A percentile compares a stretch with the other conserved stretches of the same genome.
Evolutionary conservation across 139 green algal genomes (phyloP).

Genomic region (Micromonas pusilla): DNA sequence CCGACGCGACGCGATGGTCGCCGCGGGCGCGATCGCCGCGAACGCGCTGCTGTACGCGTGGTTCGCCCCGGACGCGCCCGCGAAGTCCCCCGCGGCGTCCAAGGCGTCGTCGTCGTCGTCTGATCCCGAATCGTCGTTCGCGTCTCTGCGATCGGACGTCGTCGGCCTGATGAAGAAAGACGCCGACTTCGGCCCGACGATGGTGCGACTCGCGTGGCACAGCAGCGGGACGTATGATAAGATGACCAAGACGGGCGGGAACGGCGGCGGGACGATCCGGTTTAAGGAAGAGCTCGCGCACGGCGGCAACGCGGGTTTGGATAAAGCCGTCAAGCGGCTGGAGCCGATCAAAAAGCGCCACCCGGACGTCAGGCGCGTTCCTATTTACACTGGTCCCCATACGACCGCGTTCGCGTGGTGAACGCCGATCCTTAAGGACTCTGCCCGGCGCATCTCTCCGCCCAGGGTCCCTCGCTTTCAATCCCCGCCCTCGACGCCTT

Average conservation of each 20-base stretch:
- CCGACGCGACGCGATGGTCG: too few relatives aligned
- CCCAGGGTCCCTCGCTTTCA: too few relatives aligned
- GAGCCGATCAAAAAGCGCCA: slow-evolving; percentile 73
- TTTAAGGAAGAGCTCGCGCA: slow-evolving; percentile 43
- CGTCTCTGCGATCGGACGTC: slow-evolving; percentile 1
- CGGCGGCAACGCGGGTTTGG: slow-evolving; percentile 76
- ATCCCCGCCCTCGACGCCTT: too few relatives aligned
- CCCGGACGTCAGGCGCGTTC: not conserved
- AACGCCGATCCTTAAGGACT: too few relatives aligned
- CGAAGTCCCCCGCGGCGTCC: too few relatives aligned
- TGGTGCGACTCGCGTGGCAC: slow-evolving; percentile 75
- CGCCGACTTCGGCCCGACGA: slow-evolving; percentile 24
- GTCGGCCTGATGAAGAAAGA: slow-evolving; percentile 14
- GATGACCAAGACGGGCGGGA: slow-evolving; percentile 61
- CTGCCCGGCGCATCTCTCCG: too few relatives aligned
- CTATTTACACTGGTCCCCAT: too few relatives aligned
- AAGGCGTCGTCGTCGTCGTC: too few relatives aligned
- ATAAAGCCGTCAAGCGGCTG: slow-evolving; percentile 57
- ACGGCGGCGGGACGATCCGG: slow-evolving; percentile 79
- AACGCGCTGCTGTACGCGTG: too few relatives aligned
- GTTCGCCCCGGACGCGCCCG: too few relatives aligned
- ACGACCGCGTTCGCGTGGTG: too few relatives aligned
- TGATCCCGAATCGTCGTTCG: not conserved
- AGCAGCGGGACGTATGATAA: slow-evolving; percentile 77
- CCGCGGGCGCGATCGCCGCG: too few relatives aligned